These are phyloP conservation scores for Cucurbita ficifolia DNA, from an alignment of 306 rosid genomes.

Conservation along the genomic window DNA sequence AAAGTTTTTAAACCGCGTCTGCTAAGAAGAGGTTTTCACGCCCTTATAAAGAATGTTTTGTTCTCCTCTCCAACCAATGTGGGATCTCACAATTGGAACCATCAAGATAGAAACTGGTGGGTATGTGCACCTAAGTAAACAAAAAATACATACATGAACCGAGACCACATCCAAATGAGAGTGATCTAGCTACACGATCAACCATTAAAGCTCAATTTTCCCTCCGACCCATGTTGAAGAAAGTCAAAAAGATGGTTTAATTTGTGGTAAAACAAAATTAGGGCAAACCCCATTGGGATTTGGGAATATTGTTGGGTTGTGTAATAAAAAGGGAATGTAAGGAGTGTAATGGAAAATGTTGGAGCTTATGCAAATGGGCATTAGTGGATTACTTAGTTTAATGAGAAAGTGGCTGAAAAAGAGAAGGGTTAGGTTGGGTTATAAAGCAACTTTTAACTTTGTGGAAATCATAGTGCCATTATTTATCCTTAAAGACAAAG, in stretches of 20 bases:
- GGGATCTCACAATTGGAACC: no score
- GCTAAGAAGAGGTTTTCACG: no score
- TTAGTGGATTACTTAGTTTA: slow-evolving; percentile 17
- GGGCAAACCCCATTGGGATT: not conserved
- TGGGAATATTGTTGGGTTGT: not conserved
- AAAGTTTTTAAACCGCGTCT: no score
- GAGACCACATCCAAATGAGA: no score
- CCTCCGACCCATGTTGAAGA: no score
- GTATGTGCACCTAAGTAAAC: no score
- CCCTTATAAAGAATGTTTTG: no score
- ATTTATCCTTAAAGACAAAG: slow-evolving; percentile 61
- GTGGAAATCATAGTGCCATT: slow-evolving; percentile 35
- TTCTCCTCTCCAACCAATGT: no score
- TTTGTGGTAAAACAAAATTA: not conserved
- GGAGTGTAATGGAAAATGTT: slow-evolving; percentile 24
- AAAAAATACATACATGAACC: no score
- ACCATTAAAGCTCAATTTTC: no score
- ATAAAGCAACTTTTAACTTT: slow-evolving; percentile 15
- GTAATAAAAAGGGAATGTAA: not conserved
- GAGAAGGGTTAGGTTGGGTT: slow-evolving; percentile 36
- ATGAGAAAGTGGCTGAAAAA: slow-evolving; percentile 13
- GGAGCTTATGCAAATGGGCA: slow-evolving; percentile 23
- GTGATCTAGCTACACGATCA: no score
- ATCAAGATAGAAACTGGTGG: no score
- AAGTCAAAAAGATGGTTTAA: not conserved